Base-by-base conservation (phyloP, 2,329 filamentous ascomycete species). In the Amauroascus niger region DNA sequence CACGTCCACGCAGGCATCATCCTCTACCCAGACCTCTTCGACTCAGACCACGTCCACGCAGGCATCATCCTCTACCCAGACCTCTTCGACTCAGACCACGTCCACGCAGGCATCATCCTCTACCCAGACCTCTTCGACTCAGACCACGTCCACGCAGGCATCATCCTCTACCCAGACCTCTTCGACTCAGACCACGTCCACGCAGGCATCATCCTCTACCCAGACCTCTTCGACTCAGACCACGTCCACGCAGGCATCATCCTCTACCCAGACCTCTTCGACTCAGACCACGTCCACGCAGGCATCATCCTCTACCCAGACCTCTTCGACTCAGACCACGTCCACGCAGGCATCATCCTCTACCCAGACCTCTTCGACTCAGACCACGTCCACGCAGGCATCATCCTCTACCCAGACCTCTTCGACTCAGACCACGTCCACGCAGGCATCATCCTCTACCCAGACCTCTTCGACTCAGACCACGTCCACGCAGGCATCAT, bases 41-140 rank as follows among this genome's bases (percentile, higher is more conserved):
- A 43, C 48, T 43, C 24, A 46, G 30, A 41, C 50, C 40, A 18
- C 41, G 28, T 39, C 56, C 71, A 89, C 81, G 0, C 49, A 44
- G 24, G 30, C 33, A 43, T 24, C 16, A 6, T 40, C 37, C 6
- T 18, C 40, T 7, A 26, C 40, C 8, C 18, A 26, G 26, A 26
- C 13, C 16, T 20, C 48, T 35, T 35, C 33, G 4, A 43, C 48
- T 43, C 24, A 46, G 30, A 41, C 50, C 40, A 18, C 41, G 28
- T 39, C 56, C 71, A 89, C 81, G 0, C 49, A 44, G 24, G 30
- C 33, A 43, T 24, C 16, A 6, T 40, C 37, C 6, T 18, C 40
- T 7, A 26, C 40, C 8, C 18, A 26, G 26, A 26, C 13, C 16
- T 20, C 48, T 35, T 35, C 33, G 4, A 43, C 48, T 43, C 24